Evolutionary conservation across 2,329 filamentous ascomycete species (phyloP), one percentile per base, ranked within the genome.

Genomic region (Byssoonygena ceratinophila): DNA sequence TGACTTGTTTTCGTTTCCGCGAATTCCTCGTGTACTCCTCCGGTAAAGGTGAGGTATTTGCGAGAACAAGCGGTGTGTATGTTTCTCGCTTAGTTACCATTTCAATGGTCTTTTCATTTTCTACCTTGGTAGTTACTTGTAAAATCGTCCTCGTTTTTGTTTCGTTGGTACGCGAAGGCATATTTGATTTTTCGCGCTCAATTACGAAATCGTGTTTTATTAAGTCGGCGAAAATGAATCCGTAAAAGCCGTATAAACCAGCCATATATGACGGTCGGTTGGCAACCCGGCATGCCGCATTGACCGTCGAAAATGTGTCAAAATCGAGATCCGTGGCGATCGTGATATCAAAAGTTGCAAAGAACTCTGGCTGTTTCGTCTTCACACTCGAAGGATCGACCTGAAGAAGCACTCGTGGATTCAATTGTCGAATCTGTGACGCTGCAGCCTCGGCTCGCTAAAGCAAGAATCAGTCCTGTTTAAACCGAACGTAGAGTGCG

Each of bases 161-260:
- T 66, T 98, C 92, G 37, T 76, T 67, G 0, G 82, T 83, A 2
- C 70, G 60, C 0, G 77, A 75, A 18, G 79, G 65, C 11, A 86
- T 73, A 63, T 97, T 97, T 54, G 85, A 83, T 57, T 84, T 83
- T 56, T 87, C 82, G 53, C 92, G 83, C 72, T 94, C 84, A 56
- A 98, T 84, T 55, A 92, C 81, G 64, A 88, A 98, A 62, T 90
- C 83, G 67, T 98, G 92, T 62, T 83, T 79, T 60, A 95, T 88
- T 20, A 98, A 77, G 67, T 98, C 92, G 54, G 86, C 85, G 67
- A 98, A 98, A 59, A 95, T 85, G 72, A 87, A 98, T 52, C 92
- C 92, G 67, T 94, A 97, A 66, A 95, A 79, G 46, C 92, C 92
- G 65, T 96, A 87, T 2, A 85, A 81, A 47, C 83, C 84, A 32